These are phyloP conservation scores for Calamus simplicifolius DNA, from an alignment of 176 grass and related monocot genomes.

Conservation along the genomic window DNA sequence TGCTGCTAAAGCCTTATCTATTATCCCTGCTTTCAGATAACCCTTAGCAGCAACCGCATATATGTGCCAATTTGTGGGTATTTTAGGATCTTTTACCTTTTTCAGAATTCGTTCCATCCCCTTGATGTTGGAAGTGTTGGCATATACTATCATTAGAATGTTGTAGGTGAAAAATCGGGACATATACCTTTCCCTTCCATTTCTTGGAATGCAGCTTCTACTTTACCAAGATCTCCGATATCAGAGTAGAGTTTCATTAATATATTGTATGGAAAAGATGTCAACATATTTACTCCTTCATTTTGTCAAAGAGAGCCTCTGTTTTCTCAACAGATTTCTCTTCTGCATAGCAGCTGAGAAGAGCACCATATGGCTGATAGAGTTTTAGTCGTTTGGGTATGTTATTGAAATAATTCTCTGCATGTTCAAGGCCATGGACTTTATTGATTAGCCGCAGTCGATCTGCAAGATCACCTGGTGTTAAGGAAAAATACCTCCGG, in stretches of 20 bases:
- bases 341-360: slow-evolving; percentile 47
- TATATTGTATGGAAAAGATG: slow-evolving; percentile 22
- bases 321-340: slow-evolving; percentile 30
- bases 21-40: slow-evolving; percentile 30
- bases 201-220: slow-evolving; percentile 16
- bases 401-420: slow-evolving; percentile 39
- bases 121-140: slow-evolving; percentile 23
- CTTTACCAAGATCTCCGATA: slow-evolving; percentile 25
- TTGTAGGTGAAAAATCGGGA: slow-evolving; percentile 33
- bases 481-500: slow-evolving; percentile 25
- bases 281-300: slow-evolving; percentile 20
- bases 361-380: slow-evolving; percentile 40
- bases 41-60: slow-evolving; percentile 17
- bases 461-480: slow-evolving; percentile 38
- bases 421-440: slow-evolving; percentile 34
- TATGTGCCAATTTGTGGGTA: slow-evolving; percentile 22
- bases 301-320: slow-evolving; percentile 39
- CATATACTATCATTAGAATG: slow-evolving; percentile 14
- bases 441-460: slow-evolving; percentile 41
- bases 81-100: not conserved
- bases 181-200: slow-evolving; percentile 29
- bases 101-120: slow-evolving; percentile 23
- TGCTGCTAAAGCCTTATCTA: slow-evolving; percentile 19
- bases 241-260: slow-evolving; percentile 43
- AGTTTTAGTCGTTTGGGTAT: slow-evolving; percentile 31